Percentiles rank a stretch among this genome's conserved stretches.
These are phyloP conservation scores for Venturia aucupariae DNA, from an alignment of 2,329 filamentous ascomycete genomes.

Conservation along the genomic window DNA sequence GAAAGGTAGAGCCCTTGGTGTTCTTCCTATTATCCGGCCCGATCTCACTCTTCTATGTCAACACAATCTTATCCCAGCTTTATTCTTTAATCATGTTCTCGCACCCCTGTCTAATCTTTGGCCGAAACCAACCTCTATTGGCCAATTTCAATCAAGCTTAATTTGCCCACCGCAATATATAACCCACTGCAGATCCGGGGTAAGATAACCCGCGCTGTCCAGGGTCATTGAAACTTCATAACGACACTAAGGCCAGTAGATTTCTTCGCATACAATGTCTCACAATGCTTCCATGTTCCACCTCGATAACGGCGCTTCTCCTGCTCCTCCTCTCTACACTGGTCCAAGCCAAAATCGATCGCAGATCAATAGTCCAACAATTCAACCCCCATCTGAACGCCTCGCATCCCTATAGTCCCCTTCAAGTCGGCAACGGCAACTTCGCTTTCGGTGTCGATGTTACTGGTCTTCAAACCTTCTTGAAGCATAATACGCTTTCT, in stretches of 20 bases:
- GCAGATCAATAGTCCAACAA: neutral
- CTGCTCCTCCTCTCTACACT: neutral
- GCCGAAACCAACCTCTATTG: too few species aligned
- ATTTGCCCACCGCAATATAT: too few species aligned
- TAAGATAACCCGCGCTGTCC: neutral
- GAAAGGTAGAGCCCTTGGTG: too few species aligned
- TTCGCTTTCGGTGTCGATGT: slow-evolving; percentile 40
- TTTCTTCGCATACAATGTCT: neutral
- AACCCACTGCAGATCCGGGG: neutral
- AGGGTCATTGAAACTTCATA: neutral
- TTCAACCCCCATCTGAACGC: neutral
- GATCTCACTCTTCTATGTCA: too few species aligned
- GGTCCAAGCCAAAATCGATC: neutral
- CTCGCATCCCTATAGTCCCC: neutral
- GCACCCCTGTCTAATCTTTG: too few species aligned
- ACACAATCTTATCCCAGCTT: too few species aligned
- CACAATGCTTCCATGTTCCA: neutral
- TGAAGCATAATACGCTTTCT: slow-evolving; percentile 34
- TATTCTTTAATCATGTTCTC: neutral
- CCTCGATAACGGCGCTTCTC: neutral
- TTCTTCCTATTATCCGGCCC: too few species aligned
- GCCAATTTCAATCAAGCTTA: too few species aligned
- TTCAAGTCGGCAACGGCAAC: slow-evolving; percentile 42
- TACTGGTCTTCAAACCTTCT: slow-evolving; percentile 38
- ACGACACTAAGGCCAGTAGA: neutral